Evolutionary conservation across 164 flowering plant species (phyloP), one percentile per base, ranked within the genome.

Genomic region (Macadamia tetraphylla): DNA sequence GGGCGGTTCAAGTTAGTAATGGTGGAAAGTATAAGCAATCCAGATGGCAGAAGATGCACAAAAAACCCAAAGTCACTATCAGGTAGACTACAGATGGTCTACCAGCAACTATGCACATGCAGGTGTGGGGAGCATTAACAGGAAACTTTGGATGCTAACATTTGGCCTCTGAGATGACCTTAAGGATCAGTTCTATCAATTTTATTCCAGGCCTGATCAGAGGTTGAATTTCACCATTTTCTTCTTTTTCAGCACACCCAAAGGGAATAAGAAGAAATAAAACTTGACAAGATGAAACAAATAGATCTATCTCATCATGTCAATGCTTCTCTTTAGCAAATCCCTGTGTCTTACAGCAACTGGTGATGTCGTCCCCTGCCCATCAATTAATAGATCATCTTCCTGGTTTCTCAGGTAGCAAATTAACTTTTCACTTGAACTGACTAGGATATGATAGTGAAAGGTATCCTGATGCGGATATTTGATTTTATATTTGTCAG

Each of bases 1-100:
- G 68, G 23, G 57, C 8, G 32, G 66, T 63, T 35, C 56, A 49
- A 64, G 52, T 71, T 55, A 72, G 52, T 56, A 31, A 30, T 62
- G 35, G 29, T 53, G 35, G 29, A 57, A 32, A 44, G 23, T n/a
- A 18, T 10, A 14, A 57, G 6, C 53, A 60, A 55, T n/a, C n/a
- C 14, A 61, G 18, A 52, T 52, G 58, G 44, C 42, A 40, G 8
- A 46, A 14, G 59, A 69, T 15, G 56, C 51, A 1, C 14, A 65
- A 23, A 58, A 52, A 53, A 30, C 9, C 51, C 51, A 46, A 46
- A 9, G 51, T 46, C 3, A 46, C 51, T 11, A 46, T 46, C 1
- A 2, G 12, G 13, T 46, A 46, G 8, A 46, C 51, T 11, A 46
- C 51, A 46, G 5, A 8, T 46, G 51, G 13, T 46, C 40, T 35